Evolutionary conservation across 2,329 filamentous ascomycete genomes (phyloP).

Genomic region (Geoglossum cookeanum): DNA sequence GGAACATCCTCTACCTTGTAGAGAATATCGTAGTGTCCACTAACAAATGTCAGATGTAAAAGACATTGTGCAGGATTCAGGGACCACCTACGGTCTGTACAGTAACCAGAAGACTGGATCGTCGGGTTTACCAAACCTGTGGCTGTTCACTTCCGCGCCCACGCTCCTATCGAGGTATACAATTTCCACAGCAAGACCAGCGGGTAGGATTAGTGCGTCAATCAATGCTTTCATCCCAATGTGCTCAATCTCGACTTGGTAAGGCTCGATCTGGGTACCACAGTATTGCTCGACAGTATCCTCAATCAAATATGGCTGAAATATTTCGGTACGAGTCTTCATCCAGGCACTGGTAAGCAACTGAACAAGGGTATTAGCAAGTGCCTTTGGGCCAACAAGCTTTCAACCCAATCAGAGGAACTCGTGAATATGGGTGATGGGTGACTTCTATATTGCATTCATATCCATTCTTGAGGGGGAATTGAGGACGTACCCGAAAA

Average conservation of each 20-base stretch:
- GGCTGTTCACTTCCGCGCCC: constrained; percentile 55
- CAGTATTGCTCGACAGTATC: constrained; percentile 49
- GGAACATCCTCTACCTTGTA: constrained; percentile 45
- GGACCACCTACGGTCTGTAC: constrained; percentile 39
- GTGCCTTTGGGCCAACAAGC: neutral
- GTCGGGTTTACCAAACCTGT: constrained; percentile 34
- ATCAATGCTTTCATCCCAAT: constrained; percentile 63
- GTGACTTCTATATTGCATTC: neutral
- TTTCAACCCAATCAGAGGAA: neutral
- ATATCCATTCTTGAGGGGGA: constrained; percentile 4
- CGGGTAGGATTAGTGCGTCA: constrained; percentile 61
- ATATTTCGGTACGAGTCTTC: constrained; percentile 50
- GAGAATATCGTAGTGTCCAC: constrained; percentile 83
- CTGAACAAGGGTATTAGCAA: constrained; percentile 24
- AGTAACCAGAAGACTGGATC: constrained; percentile 48
- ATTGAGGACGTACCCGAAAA: constrained; percentile 32
- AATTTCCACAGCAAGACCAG: constrained; percentile 65
- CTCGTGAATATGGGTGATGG: too few species aligned
- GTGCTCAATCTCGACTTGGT: constrained; percentile 74
- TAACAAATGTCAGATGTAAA: constrained; percentile 17
- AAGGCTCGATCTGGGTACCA: constrained; percentile 48
- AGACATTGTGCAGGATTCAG: neutral
- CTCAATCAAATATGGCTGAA: constrained; percentile 50
- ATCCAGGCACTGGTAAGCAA: constrained; percentile 73
- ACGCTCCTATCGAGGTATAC: constrained; percentile 77